Evolutionary conservation across 176 grass and related monocot species (phyloP), one percentile per base, ranked within the genome.

Genomic region (Paspalum notatum): DNA sequence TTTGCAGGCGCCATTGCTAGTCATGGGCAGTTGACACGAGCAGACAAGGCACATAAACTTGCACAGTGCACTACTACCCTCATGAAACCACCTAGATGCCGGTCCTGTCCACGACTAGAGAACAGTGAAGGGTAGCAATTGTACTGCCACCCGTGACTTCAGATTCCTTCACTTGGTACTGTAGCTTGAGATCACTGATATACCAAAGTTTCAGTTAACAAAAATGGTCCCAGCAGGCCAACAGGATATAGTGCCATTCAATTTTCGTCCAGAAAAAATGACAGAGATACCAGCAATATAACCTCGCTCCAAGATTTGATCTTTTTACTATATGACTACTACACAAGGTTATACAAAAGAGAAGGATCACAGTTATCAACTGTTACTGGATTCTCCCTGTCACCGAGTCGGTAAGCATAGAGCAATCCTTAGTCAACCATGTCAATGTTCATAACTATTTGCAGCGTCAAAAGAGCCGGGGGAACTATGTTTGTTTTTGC

Each of bases 1-100:
- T 45, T 63, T 18, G 37, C 46, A 1, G 27, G 24, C 72, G 39
- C 3, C 85, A 37, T 70, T 38, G 71, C 22, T 38, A 26, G 21
- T 62, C 45, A 70, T 62, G 44, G 17, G 3, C 64, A 71, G 64
- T 25, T 42, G 47, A 65, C 25, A 17, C 77, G 65, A 40, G 51
- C 47, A 82, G 66, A 71, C 72, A 55, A 20, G 56, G 47, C 65
- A 74, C 47, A 52, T 48, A 65, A 63, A 66, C 13, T 24, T 83
- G 57, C 73, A 87, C 65, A 83, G 79, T 82, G 74, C 41, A 55
- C 58, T 12, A 66, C 80, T 38, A 57, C 41, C 10, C 72, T 66
- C 49, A 54, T 37, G 40, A 41, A 75, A 46, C 12, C 8, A 5
- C 53, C 24, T 82, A 57, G 24, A 81, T 51, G 25, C 62, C 39